Evolutionary conservation across 2,329 filamentous ascomycete species (phyloP).

Genomic region (Bipolaris victoriae): DNA sequence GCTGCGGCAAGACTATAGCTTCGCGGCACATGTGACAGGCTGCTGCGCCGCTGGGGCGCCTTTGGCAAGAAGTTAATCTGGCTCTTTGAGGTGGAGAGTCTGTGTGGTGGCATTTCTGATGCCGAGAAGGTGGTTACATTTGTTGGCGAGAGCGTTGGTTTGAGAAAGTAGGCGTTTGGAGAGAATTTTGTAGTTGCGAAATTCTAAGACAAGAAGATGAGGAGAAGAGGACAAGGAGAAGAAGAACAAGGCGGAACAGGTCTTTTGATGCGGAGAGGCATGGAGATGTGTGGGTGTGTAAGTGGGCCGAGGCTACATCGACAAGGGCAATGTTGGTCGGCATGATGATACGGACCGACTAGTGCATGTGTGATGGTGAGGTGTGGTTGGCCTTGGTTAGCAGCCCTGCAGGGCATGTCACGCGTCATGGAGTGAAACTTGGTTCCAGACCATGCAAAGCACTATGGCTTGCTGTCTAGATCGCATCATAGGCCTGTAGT

Average conservation of each 20-base stretch:
- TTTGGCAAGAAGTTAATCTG: conserved; percentile 13
- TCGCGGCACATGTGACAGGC: not conserved
- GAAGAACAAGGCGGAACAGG: not conserved
- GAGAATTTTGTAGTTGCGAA: not conserved
- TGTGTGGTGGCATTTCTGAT: conserved; percentile 3
- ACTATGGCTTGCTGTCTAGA: not conserved
- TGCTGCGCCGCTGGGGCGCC: conserved; percentile 2
- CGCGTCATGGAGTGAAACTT: not conserved
- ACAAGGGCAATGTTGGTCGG: not conserved
- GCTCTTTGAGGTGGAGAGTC: conserved; percentile 1
- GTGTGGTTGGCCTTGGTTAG: conserved; percentile 1
- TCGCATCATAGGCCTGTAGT: not conserved
- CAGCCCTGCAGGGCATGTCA: not conserved
- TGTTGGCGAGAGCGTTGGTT: not conserved
- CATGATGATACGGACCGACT: not conserved
- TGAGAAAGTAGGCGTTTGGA: not conserved
- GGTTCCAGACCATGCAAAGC: not conserved
- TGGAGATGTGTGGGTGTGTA: not conserved
- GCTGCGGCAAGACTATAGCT: conserved; percentile 2
- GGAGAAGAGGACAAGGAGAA: not conserved
- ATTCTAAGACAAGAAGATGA: not conserved
- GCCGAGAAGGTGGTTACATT: not conserved
- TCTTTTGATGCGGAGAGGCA: not conserved
- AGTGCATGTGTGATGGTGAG: not conserved
- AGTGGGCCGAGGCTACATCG: not conserved